Percentiles rank a stretch among this genome's conserved stretches.
These are phyloP conservation scores for Ophiostoma perfectum DNA, from an alignment of 2,329 filamentous ascomycete genomes.

Conservation along the genomic window DNA sequence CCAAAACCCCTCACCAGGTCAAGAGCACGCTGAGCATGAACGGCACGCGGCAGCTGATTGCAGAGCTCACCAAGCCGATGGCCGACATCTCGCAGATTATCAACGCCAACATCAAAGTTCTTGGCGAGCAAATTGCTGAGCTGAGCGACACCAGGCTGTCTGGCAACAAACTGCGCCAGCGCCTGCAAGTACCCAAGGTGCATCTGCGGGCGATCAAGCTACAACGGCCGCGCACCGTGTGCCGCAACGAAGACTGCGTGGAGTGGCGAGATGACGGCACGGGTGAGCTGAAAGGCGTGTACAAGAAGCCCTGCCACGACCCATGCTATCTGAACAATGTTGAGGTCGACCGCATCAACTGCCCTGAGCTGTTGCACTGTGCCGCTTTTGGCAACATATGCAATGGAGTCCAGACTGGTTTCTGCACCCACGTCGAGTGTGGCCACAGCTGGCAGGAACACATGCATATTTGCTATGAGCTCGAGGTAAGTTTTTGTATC, in stretches of 20 bases:
- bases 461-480: neutral
- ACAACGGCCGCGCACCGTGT: neutral
- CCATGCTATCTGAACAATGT: neutral
- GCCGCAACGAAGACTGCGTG: neutral
- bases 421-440: neutral
- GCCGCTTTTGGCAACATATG: neutral
- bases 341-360: neutral
- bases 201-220: neutral
- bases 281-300: neutral
- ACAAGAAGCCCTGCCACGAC: neutral
- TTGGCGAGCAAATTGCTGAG: conserved; percentile 26
- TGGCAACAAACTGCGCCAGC: neutral
- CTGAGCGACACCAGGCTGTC: neutral
- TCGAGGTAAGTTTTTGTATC: neutral
- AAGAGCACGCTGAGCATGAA: conserved; percentile 38
- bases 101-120: conserved; percentile 30
- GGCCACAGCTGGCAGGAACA: conserved; percentile 5
- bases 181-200: neutral
- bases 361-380: neutral
- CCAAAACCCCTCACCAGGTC: conserved; percentile 32
- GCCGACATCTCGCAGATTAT: conserved; percentile 35
- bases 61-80: conserved; percentile 37
- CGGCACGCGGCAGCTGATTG: conserved; percentile 35
- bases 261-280: neutral
- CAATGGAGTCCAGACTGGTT: neutral